These are phyloP conservation scores for Hymenoscyphus albidus DNA, from an alignment of 2,329 filamentous ascomycete species.

Conservation along the genomic window DNA sequence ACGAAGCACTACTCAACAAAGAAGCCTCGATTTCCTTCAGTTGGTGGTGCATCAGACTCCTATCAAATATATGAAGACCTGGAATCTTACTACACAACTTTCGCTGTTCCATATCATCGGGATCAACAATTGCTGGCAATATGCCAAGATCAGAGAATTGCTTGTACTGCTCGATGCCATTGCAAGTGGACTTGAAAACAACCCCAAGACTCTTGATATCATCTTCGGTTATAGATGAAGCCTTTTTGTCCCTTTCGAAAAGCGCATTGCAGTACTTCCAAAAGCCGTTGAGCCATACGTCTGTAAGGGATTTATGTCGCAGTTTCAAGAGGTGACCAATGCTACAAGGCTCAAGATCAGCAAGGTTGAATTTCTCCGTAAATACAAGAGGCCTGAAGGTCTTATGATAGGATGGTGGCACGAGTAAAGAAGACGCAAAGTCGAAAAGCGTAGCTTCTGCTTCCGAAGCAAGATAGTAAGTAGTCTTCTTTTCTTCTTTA, in stretches of 20 bases:
- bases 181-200: conserved; percentile 14
- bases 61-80: conserved; percentile 18
- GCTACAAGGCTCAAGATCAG: conserved; percentile 16
- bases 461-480: conserved; percentile 19
- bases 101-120: conserved; percentile 8
- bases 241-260: neutral
- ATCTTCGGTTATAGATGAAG: neutral
- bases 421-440: conserved; percentile 22
- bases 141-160: conserved; percentile 9
- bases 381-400: conserved; percentile 7
- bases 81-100: conserved; percentile 18
- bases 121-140: conserved; percentile 21
- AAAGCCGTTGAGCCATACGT: conserved; percentile 25
- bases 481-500: neutral
- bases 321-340: conserved; percentile 20
- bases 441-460: conserved; percentile 25
- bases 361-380: conserved; percentile 27
- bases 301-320: neutral
- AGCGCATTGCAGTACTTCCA: conserved; percentile 25
- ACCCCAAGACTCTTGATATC: conserved; percentile 9
- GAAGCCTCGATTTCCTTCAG: conserved; percentile 6
- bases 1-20: conserved; percentile 1
- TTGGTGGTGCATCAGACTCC: conserved; percentile 18
- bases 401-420: conserved; percentile 8
- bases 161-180: conserved; percentile 13